Evolutionary conservation across 441 rosid genomes (phyloP).

Genomic region (Arabidopsis lyrata): DNA sequence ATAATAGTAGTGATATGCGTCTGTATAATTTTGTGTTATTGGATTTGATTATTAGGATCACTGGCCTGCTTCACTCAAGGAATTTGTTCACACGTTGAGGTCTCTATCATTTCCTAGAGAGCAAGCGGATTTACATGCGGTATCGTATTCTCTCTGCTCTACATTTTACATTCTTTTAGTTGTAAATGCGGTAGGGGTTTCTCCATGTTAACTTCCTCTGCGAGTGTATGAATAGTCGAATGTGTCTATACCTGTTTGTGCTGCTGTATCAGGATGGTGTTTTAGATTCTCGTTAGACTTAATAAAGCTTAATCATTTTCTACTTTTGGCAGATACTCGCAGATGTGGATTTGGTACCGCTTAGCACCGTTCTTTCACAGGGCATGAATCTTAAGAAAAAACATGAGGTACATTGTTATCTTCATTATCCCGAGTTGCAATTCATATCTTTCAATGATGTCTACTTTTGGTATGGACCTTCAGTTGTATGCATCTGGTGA

Average conservation of each 20-base stretch:
- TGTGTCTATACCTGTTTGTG: not conserved
- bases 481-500: conserved; percentile 11
- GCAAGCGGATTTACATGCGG: conserved; percentile 65
- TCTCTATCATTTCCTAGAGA: conserved; percentile 72
- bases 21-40: conserved; percentile 2
- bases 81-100: conserved; percentile 60
- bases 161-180: not conserved
- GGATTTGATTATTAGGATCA: conserved; percentile 56
- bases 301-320: not conserved
- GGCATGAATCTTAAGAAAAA: conserved; percentile 92
- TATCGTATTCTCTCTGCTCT: conserved; percentile 25
- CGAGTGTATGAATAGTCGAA: conserved; percentile 16
- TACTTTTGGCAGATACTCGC: conserved; percentile 57
- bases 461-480: conserved; percentile 1
- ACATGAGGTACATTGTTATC: conserved; percentile 69
- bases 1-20: not conserved
- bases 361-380: conserved; percentile 73
- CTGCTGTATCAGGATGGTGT: not conserved
- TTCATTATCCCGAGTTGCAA: conserved; percentile 2
- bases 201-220: not conserved
- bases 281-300: conserved; percentile 3
- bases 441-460: conserved; percentile 16
- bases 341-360: conserved; percentile 52
- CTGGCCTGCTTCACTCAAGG: conserved; percentile 84
- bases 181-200: not conserved